phyloP scores from a whole-genome alignment of 2,329 filamentous ascomycete genomes.

The Penicillium freii region DNA sequence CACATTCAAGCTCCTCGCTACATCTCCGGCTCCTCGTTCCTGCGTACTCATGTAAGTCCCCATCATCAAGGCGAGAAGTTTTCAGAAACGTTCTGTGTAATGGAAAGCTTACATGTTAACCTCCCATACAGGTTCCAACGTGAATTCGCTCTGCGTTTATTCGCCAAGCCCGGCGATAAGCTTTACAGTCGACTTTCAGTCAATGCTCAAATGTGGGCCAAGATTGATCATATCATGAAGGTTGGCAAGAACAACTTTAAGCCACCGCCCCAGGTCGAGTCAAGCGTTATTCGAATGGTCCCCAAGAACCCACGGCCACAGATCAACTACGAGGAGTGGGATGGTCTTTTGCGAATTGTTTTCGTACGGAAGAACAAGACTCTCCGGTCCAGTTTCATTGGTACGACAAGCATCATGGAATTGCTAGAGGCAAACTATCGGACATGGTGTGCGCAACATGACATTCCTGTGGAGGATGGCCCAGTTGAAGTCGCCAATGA shows the following conservation, averaged over 20 bases:
- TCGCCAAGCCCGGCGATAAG: constrained; percentile 81
- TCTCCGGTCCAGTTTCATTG: constrained; percentile 75
- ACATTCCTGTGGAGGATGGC: constrained; percentile 72
- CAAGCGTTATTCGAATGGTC: constrained; percentile 83
- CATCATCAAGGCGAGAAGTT: neutral
- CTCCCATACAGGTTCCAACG: constrained; percentile 56
- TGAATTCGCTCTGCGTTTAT: constrained; percentile 87
- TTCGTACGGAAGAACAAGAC: constrained; percentile 92
- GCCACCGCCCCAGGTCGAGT: constrained; percentile 89
- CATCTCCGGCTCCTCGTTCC: constrained; percentile 75
- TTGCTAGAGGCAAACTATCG: constrained; percentile 87
- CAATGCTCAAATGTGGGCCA: constrained; percentile 90
- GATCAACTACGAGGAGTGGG: constrained; percentile 93
- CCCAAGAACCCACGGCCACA: constrained; percentile 82
- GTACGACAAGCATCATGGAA: constrained; percentile 73
- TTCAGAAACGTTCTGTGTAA: neutral
- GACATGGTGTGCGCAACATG: constrained; percentile 84
- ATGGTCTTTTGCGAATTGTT: constrained; percentile 77
- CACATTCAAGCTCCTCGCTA: constrained; percentile 83
- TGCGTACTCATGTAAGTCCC: constrained; percentile 73
- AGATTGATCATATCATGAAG: constrained; percentile 74
- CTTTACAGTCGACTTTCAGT: constrained; percentile 89
- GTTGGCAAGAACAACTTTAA: constrained; percentile 96
- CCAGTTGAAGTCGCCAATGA: constrained; percentile 37
- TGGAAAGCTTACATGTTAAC: constrained; percentile 5